phyloP scores from a whole-genome alignment of 1,139 yeast species.

The Pichia cactophila region DNA sequence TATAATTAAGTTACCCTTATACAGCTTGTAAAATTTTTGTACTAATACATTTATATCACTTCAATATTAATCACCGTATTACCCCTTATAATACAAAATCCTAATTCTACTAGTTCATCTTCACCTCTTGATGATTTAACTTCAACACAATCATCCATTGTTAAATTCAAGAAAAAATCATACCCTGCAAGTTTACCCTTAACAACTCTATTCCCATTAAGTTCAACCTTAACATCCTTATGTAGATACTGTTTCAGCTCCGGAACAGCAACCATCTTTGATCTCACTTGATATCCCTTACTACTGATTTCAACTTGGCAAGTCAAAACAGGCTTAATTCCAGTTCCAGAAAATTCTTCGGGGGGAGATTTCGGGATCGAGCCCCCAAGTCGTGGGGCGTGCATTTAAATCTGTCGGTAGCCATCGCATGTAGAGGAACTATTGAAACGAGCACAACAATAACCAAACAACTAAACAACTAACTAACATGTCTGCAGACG shows the following conservation, averaged over 20 bases:
- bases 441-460: background rate
- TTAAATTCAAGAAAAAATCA: slow-evolving; percentile 27
- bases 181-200: slow-evolving; percentile 27
- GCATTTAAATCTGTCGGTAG: background rate
- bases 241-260: slow-evolving; percentile 27
- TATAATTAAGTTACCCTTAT: background rate
- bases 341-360: slow-evolving; percentile 3
- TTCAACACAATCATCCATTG: slow-evolving; percentile 26
- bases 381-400: background rate
- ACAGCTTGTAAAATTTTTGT: too few relatives aligned
- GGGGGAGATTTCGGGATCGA: background rate
- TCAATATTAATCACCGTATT: slow-evolving; percentile 28
- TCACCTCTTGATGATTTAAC: slow-evolving; percentile 9
- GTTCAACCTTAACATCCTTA: slow-evolving; percentile 21
- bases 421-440: background rate
- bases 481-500: slow-evolving; percentile 1
- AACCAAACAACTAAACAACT: background rate
- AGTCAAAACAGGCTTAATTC: background rate
- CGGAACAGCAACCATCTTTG: slow-evolving; percentile 27
- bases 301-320: too few relatives aligned
- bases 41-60: slow-evolving; percentile 13
- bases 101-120: slow-evolving; percentile 19
- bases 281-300: background rate
- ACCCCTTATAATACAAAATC: slow-evolving; percentile 28
- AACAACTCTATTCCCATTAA: slow-evolving; percentile 25